phyloP scores from a whole-genome alignment of 2,329 filamentous ascomycete genomes.

The Alternaria metachromatica region DNA sequence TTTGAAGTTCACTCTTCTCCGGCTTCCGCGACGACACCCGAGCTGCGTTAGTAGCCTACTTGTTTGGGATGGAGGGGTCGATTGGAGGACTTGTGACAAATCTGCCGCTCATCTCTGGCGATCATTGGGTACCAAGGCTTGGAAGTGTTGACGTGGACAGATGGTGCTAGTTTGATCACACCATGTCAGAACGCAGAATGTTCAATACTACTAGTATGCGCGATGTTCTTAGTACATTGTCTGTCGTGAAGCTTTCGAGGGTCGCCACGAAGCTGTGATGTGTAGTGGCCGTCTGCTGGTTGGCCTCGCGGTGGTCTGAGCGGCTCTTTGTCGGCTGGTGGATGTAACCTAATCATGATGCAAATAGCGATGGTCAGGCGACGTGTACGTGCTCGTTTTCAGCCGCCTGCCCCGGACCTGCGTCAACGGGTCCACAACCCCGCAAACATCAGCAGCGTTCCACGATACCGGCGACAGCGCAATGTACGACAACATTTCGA shows the following conservation, averaged over 20 bases:
- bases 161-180: not conserved
- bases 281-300: not conserved
- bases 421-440: not conserved
- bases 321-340: not conserved
- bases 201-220: not conserved
- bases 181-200: not conserved
- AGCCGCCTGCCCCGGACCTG: not conserved
- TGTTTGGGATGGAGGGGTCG: not conserved
- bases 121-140: slow-evolving; percentile 57
- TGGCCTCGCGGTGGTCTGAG: not conserved
- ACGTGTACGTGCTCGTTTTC: not conserved
- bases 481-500: not conserved
- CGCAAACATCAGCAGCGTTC: not conserved
- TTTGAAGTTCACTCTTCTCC: too few species aligned
- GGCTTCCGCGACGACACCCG: not conserved
- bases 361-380: slow-evolving; percentile 4
- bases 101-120: slow-evolving; percentile 58
- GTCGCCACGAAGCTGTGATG: not conserved
- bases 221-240: not conserved
- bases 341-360: not conserved
- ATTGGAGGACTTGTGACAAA: slow-evolving; percentile 47
- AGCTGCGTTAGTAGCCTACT: not conserved
- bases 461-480: not conserved
- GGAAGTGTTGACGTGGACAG: not conserved
- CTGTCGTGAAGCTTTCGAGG: not conserved